Percentiles rank a stretch among this genome's conserved stretches.
Evolutionary conservation across 129 eudicot species (phyloP).

Genomic region (Helianthus tuberosus): DNA sequence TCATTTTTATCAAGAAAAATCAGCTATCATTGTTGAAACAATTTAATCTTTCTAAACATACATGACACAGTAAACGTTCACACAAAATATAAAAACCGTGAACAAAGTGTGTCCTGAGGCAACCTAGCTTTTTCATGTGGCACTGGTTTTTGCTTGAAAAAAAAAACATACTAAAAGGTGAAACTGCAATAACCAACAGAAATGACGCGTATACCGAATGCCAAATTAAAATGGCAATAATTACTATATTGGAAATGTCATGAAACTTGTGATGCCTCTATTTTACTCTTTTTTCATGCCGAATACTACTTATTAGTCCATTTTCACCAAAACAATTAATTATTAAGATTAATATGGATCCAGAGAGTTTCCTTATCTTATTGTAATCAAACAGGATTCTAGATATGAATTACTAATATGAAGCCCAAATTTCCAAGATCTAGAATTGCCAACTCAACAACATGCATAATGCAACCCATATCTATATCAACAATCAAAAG

Average conservation of each 20-base stretch:
- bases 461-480: constrained; percentile 3
- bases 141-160: too few relatives aligned
- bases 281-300: background rate
- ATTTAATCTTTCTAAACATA: too few relatives aligned
- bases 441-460: too few relatives aligned
- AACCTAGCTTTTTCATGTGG: too few relatives aligned
- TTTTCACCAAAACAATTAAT: background rate
- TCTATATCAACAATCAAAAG: background rate
- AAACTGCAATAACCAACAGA: background rate
- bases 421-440: background rate
- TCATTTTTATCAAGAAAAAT: too few relatives aligned
- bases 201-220: background rate
- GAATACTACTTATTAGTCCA: constrained; percentile 9
- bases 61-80: too few relatives aligned
- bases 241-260: background rate
- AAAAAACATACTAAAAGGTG: too few relatives aligned
- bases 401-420: background rate
- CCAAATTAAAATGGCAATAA: constrained; percentile 1
- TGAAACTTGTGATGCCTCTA: background rate
- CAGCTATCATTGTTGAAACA: too few relatives aligned
- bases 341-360: too few relatives aligned
- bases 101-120: background rate
- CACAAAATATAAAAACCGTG: background rate
- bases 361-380: too few relatives aligned
- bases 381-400: too few relatives aligned